Evolutionary conservation across 495 filamentous ascomycete species (phyloP).

Genomic region (Penicillium maclennaniae): DNA sequence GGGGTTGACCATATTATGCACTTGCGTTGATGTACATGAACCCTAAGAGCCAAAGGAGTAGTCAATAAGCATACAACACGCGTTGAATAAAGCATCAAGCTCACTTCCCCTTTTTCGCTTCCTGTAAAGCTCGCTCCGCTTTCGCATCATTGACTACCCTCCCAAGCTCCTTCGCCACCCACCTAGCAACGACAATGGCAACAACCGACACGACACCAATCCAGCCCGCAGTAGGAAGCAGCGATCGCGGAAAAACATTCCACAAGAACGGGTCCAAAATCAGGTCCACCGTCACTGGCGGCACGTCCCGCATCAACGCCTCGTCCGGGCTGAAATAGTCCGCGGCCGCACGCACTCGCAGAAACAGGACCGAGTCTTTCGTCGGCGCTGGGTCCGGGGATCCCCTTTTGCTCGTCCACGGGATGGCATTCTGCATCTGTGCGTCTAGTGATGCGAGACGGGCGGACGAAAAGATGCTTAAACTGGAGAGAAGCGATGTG

Average conservation of each 20-base stretch:
- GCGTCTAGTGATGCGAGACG: slow-evolving; percentile 34
- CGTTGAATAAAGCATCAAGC: neutral
- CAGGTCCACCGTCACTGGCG: slow-evolving; percentile 74
- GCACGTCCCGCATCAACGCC: slow-evolving; percentile 71
- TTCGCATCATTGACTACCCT: slow-evolving; percentile 24
- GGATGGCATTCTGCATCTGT: slow-evolving; percentile 16
- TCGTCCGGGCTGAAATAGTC: slow-evolving; percentile 76
- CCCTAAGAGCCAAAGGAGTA: no score
- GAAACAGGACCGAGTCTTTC: slow-evolving; percentile 64
- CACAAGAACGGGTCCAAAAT: slow-evolving; percentile 81
- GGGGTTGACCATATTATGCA: neutral
- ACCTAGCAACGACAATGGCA: slow-evolving; percentile 45
- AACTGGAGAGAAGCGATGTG: slow-evolving; percentile 56
- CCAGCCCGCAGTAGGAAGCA: slow-evolving; percentile 63
- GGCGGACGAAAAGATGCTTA: slow-evolving; percentile 58
- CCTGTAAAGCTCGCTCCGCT: slow-evolving; percentile 1
- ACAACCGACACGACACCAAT: slow-evolving; percentile 51
- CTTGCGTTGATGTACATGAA: no score
- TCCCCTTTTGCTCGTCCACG: neutral
- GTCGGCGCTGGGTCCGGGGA: slow-evolving; percentile 18
- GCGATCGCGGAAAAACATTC: slow-evolving; percentile 66
- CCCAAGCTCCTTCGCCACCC: slow-evolving; percentile 28
- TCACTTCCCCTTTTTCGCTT: slow-evolving; percentile 23
- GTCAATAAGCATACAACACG: neutral
- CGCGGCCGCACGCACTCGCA: slow-evolving; percentile 71